Evolutionary conservation across 257 asterid genomes (phyloP).

Genomic region (Nicotiana attenuata): DNA sequence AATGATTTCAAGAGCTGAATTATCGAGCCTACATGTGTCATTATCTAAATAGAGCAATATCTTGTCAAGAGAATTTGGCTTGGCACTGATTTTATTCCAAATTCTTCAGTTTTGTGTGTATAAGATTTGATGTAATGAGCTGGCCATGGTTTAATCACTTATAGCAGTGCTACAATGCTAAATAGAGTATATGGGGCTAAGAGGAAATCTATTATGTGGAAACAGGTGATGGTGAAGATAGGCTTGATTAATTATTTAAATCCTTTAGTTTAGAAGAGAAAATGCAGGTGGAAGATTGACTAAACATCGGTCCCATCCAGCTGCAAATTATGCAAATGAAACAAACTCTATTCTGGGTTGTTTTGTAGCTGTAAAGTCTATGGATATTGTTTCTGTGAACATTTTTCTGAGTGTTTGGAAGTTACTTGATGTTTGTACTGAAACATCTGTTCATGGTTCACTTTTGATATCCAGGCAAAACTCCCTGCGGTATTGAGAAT

Average conservation of each 20-base stretch:
- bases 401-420: not conserved
- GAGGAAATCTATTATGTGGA: not conserved
- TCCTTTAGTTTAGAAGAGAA: not conserved
- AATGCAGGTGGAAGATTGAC: conserved; percentile 1
- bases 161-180: not conserved
- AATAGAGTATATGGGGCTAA: not conserved
- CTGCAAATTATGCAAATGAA: not conserved
- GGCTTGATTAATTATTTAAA: not conserved
- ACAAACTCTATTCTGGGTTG: not conserved
- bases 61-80: not conserved
- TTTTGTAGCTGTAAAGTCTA: not conserved
- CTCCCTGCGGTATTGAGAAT: conserved; percentile 90
- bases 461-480: conserved; percentile 63
- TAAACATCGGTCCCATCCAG: not conserved
- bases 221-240: not conserved
- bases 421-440: conserved; percentile 1
- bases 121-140: not conserved
- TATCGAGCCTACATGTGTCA: not conserved
- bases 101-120: conserved; percentile 7
- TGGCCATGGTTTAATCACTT: not conserved
- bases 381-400: not conserved
- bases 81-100: not conserved
- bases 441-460: conserved; percentile 10
- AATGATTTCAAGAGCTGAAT: not conserved
- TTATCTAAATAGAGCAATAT: not conserved